Conservation (phyloP, 208 protist genomes). For the Leishmania braziliensis region DNA sequence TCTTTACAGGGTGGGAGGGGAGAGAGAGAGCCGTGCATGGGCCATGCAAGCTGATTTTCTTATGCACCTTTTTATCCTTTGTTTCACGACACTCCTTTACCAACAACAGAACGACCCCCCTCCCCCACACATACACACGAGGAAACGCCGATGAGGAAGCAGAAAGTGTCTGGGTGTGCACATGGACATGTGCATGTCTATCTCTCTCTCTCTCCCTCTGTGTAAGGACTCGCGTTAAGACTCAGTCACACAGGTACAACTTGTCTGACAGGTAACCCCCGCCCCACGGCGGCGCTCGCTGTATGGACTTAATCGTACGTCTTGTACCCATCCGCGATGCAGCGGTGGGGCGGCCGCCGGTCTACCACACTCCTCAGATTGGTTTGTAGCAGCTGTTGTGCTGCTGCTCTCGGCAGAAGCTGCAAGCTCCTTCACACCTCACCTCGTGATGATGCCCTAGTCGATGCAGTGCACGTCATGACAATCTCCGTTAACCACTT, state of each 20-base stretch:
- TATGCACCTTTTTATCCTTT: conserved; percentile 1
- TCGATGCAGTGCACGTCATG: neutral
- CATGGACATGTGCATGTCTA: neutral
- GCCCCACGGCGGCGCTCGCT: too few species aligned
- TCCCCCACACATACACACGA: neutral
- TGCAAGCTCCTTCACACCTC: neutral
- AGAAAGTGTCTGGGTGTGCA: neutral
- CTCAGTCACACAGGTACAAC: neutral
- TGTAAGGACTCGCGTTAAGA: neutral
- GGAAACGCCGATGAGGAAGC: neutral
- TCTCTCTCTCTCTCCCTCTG: neutral
- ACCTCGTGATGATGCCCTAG: too few species aligned
- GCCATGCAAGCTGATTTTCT: conserved; percentile 1
- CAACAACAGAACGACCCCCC: neutral
- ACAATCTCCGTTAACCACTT: neutral
- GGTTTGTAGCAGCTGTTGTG: neutral
- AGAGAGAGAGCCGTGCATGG: neutral
- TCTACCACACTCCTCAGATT: neutral
- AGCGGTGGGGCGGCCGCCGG: neutral
- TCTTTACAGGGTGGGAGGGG: neutral
- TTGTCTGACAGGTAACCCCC: neutral
- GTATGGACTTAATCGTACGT: neutral
- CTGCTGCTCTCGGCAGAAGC: neutral
- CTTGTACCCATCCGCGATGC: neutral
- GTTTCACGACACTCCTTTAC: neutral